Conservation (phyloP, 768 basidiomycete genomes). For the Aureoboletus auriporus region DNA sequence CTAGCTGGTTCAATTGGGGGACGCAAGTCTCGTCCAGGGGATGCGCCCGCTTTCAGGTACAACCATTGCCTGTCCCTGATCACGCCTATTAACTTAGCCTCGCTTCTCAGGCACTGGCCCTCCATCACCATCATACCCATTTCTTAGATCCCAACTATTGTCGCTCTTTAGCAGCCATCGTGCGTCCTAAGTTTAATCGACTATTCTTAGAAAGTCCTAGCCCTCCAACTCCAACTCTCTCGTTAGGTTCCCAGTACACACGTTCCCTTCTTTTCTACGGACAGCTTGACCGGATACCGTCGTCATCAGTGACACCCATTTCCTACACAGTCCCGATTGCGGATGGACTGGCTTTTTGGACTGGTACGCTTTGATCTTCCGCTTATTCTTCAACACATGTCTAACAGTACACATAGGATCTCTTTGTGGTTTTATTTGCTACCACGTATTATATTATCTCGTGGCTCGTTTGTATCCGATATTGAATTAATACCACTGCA, state of each 20-base stretch:
- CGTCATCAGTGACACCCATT: background rate
- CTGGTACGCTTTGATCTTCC: constrained; percentile 1
- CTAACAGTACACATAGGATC: background rate
- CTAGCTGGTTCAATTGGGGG: no score
- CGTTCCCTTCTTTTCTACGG: background rate
- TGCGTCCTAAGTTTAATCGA: background rate
- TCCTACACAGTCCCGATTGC: background rate
- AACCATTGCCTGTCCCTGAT: no score
- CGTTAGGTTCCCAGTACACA: constrained; percentile 1
- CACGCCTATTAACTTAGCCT: no score
- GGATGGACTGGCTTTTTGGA: background rate
- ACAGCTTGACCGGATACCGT: background rate
- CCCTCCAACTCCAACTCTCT: constrained; percentile 1
- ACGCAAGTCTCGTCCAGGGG: no score
- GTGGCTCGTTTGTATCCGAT: background rate
- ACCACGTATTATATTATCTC: background rate
- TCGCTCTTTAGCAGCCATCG: constrained; percentile 8
- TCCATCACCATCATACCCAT: background rate
- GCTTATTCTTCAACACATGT: background rate
- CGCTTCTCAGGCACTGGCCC: background rate
- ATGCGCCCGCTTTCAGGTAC: no score
- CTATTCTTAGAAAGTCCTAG: background rate
- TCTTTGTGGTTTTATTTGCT: background rate
- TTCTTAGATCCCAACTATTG: constrained; percentile 11
- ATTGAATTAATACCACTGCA: background rate